Evolutionary conservation across 805 yeast species (phyloP), one percentile per base, ranked within the genome.

Genomic region (Kuraishia piskuri): DNA sequence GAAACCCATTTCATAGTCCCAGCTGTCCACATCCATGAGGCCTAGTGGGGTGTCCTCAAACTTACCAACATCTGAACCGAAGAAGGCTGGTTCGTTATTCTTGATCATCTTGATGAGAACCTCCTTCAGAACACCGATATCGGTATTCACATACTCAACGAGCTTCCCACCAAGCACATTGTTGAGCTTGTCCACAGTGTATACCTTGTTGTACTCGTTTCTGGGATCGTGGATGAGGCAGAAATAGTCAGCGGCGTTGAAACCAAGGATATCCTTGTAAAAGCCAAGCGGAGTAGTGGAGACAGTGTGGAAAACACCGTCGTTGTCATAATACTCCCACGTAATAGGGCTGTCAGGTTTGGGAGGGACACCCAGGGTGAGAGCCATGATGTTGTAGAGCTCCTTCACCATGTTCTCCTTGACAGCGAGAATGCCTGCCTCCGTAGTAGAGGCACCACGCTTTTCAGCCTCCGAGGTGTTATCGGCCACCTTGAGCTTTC

Each of bases 191-290:
- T 87, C 92, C 54, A 90, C 89, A 37, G 87, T 83, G 63, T 86
- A 84, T 55, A 87, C 74, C 55, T 79, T 74, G 60, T 83, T 80
- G 64, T 75, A 82, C 40, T 73, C 74, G 64, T 90, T 86, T 75
- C 96, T 81, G 53, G 96, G 96, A 65, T 89, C 96, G 66, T 90
- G 76, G 59, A 90, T 80, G 61, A 89, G 71, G 1, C 95, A 88
- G 53, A 88, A 86, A 55, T 75, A 67, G 53, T 74, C 70, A 25
- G 70, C 60, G 24, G 79, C 80, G 53, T 84, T 79, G 57, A 75
- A 77, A 31, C 71, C 75, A 36, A 86, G 74, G 54, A 80, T 72
- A 23, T 77, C 75, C 53, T 73, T 68, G 68, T 84, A 87, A 69
- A 88, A 86, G 54, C 81, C 77, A 52, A 73, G 59, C 9, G 96